Conservation (phyloP, 2,329 filamentous ascomycete genomes). For the Neonectria hederae region DNA sequence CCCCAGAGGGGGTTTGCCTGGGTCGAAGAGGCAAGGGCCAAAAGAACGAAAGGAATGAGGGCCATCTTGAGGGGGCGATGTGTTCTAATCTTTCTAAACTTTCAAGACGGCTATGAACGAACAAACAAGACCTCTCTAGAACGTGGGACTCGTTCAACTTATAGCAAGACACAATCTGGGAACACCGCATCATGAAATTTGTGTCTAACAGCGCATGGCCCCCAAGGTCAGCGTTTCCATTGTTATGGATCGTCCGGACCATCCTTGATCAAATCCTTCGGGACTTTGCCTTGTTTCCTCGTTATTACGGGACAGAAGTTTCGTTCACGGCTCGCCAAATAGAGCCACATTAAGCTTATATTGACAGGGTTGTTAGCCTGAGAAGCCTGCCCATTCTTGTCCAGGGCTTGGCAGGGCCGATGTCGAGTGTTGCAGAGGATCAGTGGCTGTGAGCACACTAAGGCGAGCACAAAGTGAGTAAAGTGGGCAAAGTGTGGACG, state of each 20-base stretch:
- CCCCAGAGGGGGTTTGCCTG: slow-evolving; percentile 16
- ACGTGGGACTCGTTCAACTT: neutral
- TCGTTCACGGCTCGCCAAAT: neutral
- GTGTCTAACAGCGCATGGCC: neutral
- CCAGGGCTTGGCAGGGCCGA: neutral
- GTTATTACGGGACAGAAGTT: neutral
- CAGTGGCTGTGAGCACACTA: neutral
- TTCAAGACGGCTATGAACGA: neutral
- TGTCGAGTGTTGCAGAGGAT: neutral
- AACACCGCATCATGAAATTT: neutral
- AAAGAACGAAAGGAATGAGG: slow-evolving; percentile 5
- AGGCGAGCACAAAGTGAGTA: neutral
- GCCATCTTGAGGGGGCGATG: slow-evolving; percentile 12
- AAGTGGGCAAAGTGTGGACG: neutral
- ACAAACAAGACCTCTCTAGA: neutral
- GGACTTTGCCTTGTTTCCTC: neutral
- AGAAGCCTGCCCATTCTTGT: neutral
- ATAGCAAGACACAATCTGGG: too few relatives aligned
- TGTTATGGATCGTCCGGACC: neutral
- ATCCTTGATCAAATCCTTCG: neutral
- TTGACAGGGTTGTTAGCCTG: neutral
- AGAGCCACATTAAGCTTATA: neutral
- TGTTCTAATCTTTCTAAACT: neutral
- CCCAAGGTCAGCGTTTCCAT: neutral
- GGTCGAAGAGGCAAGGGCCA: slow-evolving; percentile 12